Evolutionary conservation across 352 stramenopile species (phyloP).

Genomic region (Phytophthora constricta): DNA sequence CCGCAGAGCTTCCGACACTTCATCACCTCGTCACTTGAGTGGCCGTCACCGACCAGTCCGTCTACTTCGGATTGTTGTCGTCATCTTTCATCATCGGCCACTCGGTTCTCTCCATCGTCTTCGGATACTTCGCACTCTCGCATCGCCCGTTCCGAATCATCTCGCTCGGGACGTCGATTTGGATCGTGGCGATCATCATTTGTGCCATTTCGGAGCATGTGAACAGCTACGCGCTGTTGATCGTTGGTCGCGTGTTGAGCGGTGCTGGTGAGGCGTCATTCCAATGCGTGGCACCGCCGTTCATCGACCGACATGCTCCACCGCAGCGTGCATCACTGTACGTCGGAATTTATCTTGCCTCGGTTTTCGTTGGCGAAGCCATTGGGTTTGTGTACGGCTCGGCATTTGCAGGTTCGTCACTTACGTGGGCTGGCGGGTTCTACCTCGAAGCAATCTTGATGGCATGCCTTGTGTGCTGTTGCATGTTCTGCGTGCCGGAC

Average conservation of each 20-base stretch:
- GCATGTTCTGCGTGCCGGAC: slow-evolving; percentile 51
- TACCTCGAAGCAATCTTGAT: slow-evolving; percentile 85
- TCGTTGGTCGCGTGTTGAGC: slow-evolving; percentile 78
- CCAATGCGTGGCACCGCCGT: slow-evolving; percentile 84
- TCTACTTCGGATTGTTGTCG: slow-evolving; percentile 75
- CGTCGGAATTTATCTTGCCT: slow-evolving; percentile 89
- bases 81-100: slow-evolving; percentile 92
- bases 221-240: slow-evolving; percentile 78
- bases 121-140: slow-evolving; percentile 79
- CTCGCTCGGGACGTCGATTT: slow-evolving; percentile 70
- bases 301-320: slow-evolving; percentile 85
- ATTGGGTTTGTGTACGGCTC: slow-evolving; percentile 83
- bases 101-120: slow-evolving; percentile 79
- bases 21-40: slow-evolving; percentile 57
- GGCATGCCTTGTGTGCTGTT: slow-evolving; percentile 64
- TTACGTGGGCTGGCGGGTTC: slow-evolving; percentile 80
- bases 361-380: slow-evolving; percentile 83
- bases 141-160: slow-evolving; percentile 84
- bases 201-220: slow-evolving; percentile 60
- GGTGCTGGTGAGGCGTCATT: slow-evolving; percentile 88
- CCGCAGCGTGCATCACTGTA: slow-evolving; percentile 67
- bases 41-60: slow-evolving; percentile 39
- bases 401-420: slow-evolving; percentile 51
- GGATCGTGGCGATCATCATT: slow-evolving; percentile 77
- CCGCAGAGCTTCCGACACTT: slow-evolving; percentile 77